Evolutionary conservation across 192 early-diverging fungal species (phyloP).

Genomic region (Coemansia sp.): DNA sequence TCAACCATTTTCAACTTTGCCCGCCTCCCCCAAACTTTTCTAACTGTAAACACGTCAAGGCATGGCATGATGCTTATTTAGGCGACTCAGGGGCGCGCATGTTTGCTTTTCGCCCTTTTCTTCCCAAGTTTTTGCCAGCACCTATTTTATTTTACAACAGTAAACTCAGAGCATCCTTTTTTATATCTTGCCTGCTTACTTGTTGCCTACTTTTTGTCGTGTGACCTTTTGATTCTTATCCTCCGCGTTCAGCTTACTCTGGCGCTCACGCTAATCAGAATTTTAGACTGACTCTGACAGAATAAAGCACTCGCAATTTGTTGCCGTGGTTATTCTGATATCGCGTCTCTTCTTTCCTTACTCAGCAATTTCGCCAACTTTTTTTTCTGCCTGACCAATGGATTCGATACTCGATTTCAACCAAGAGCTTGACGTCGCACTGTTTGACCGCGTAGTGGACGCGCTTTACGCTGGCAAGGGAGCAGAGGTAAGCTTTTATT

Average conservation of each 20-base stretch:
- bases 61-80: neutral
- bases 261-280: constrained; percentile 9
- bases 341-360: neutral
- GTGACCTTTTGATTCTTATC: neutral
- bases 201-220: neutral
- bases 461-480: constrained; percentile 77
- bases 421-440: constrained; percentile 79
- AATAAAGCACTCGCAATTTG: constrained; percentile 5
- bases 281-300: constrained; percentile 2
- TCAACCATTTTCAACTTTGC: neutral
- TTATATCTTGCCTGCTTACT: neutral
- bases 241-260: neutral
- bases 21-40: constrained; percentile 1
- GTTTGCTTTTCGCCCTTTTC: neutral
- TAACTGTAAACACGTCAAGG: constrained; percentile 1
- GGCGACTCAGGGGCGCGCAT: neutral
- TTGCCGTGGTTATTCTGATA: constrained; percentile 2
- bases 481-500: constrained; percentile 64
- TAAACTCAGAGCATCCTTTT: neutral
- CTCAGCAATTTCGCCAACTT: neutral
- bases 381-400: constrained; percentile 1
- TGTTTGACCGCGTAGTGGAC: constrained; percentile 89
- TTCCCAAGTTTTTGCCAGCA: neutral
- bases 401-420: constrained; percentile 87
- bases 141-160: neutral